phyloP scores from a whole-genome alignment of 2,329 filamentous ascomycete genomes.

The Xylaria sp. region DNA sequence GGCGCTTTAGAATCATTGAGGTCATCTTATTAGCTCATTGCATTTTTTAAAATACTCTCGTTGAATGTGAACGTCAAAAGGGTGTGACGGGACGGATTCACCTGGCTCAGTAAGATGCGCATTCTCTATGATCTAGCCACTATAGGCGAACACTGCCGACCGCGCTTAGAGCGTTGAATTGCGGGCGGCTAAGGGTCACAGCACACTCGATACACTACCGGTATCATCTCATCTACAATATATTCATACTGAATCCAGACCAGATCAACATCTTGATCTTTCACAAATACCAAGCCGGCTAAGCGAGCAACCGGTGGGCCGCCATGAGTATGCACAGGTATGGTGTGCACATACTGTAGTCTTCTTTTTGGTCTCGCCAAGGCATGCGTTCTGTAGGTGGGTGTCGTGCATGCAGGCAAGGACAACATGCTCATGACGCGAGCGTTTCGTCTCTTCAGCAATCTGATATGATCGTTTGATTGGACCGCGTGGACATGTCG shows the following conservation, averaged over 20 bases:
- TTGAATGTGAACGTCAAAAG: not conserved
- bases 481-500: slow-evolving; percentile 9
- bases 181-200: not conserved
- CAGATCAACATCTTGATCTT: too few relatives aligned
- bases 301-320: not conserved
- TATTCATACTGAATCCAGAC: not conserved
- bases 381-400: not conserved
- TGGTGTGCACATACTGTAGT: too few relatives aligned
- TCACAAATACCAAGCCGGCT: not conserved
- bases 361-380: not conserved
- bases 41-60: not conserved
- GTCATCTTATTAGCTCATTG: not conserved
- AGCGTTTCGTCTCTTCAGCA: not conserved
- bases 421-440: not conserved
- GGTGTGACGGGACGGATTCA: not conserved
- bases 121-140: not conserved
- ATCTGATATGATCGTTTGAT: not conserved
- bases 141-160: not conserved
- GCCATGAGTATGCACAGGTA: not conserved
- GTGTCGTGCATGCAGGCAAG: slow-evolving; percentile 13
- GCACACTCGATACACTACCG: not conserved
- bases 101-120: not conserved
- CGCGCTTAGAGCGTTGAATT: not conserved
- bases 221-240: not conserved
- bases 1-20: not conserved